Percentiles rank a stretch among this genome's conserved stretches.
These are phyloP conservation scores for Solanum habrochaites DNA, from an alignment of 257 asterid genomes.

Conservation along the genomic window DNA sequence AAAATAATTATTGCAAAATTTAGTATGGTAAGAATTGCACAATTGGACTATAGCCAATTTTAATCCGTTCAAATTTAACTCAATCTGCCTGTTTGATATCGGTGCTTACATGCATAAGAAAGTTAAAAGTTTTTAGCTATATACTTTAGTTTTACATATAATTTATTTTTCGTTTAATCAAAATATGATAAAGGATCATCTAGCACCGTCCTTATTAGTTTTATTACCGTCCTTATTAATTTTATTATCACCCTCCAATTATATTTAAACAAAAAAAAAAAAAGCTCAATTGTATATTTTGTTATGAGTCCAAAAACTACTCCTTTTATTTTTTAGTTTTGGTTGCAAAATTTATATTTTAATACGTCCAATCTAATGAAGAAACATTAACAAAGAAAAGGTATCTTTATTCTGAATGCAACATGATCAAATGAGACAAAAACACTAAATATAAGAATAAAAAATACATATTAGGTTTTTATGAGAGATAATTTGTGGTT, in stretches of 20 bases:
- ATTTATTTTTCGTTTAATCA: no score
- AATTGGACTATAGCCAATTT: no score
- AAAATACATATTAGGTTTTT: not conserved
- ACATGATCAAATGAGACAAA: not conserved
- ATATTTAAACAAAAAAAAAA: not conserved
- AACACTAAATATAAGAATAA: not conserved
- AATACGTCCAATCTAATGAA: no score
- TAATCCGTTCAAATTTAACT: not conserved
- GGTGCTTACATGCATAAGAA: not conserved
- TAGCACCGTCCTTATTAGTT: not conserved
- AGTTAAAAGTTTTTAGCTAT: not conserved
- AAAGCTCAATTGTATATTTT: not conserved
- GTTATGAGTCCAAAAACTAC: not conserved
- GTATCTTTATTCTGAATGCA: not conserved
- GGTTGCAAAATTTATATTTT: not conserved
- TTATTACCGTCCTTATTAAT: not conserved
- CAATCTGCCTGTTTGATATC: not conserved
- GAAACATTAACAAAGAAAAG: not conserved
- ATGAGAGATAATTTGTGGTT: not conserved
- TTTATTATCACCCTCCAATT: not conserved
- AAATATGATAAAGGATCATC: not conserved
- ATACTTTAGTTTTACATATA: not conserved
- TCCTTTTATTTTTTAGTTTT: no score
- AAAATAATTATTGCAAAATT: not conserved
- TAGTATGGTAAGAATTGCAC: not conserved